These are phyloP conservation scores for Yamadazyma triangularis DNA, from an alignment of 1,139 yeast species.

Conservation along the genomic window DNA sequence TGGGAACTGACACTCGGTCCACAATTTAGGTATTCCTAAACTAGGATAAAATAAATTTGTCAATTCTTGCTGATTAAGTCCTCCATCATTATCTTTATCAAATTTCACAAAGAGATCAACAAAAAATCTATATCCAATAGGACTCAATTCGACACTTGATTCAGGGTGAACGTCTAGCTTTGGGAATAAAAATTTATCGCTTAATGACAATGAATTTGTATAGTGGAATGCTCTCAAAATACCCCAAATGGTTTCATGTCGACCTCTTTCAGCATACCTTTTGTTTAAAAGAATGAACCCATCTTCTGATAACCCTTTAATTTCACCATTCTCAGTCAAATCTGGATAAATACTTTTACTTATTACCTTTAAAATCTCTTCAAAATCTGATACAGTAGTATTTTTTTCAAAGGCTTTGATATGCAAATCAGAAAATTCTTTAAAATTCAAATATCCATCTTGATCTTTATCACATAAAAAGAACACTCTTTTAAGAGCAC, in stretches of 20 bases:
- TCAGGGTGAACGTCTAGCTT: constrained; percentile 69
- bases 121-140: constrained; percentile 86
- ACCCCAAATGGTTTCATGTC: constrained; percentile 97
- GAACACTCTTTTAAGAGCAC: constrained; percentile 77
- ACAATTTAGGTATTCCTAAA: constrained; percentile 83
- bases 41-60: constrained; percentile 72
- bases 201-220: constrained; percentile 83
- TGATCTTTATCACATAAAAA: constrained; percentile 86
- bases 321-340: constrained; percentile 9
- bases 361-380: constrained; percentile 23
- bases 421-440: constrained; percentile 68
- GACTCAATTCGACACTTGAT: constrained; percentile 87
- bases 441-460: constrained; percentile 71
- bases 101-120: constrained; percentile 84
- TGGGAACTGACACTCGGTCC: constrained; percentile 87
- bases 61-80: constrained; percentile 71
- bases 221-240: constrained; percentile 82
- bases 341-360: constrained; percentile 24
- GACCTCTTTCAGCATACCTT: constrained; percentile 80
- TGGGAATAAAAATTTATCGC: constrained; percentile 75
- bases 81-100: constrained; percentile 95
- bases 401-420: constrained; percentile 64
- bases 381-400: constrained; percentile 24
- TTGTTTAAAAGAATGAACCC: constrained; percentile 79
- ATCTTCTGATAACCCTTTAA: constrained; percentile 58